Evolutionary conservation across 116 monocot genomes (phyloP), one percentile per base, ranked within the genome.

Genomic region (Trichopus zeylanicus): DNA sequence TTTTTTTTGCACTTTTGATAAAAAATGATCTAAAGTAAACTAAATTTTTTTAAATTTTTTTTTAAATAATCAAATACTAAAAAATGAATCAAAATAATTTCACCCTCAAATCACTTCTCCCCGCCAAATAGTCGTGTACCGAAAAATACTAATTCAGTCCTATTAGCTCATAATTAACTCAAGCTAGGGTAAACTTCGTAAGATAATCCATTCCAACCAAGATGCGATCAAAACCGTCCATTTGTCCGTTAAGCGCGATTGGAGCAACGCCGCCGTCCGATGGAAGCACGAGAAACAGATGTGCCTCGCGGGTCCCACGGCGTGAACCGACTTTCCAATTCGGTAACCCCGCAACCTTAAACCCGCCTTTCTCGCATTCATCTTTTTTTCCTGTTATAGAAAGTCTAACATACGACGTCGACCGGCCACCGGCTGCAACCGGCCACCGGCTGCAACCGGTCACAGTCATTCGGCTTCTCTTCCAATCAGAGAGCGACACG

Each of bases 321-420:
- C 19, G 3, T 5, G 21, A 49, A n/a, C 46, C 19, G 8, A 20
- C 19, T 49, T 49, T 22, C 49, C 49, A 8, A 21, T 49, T 7
- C 49, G 49, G 49, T 49, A 49, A 49, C 49, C 21, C 22, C 22
- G 19, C 24, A 49, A 22, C 49, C 49, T 49, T 49, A 49, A 49
- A 49, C 49, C 49, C 19, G 22, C 49, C 22, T 20, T 49, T 49
- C 49, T 49, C 49, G 49, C 22, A 20, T 49, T 22, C 49, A 22
- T 22, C 49, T 16, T 49, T 49, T 49, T 49, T 49, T 24, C 49
- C 49, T n/a, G 49, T 49, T 24, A 49, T 49, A 22, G 49, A 20
- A 49, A 49, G 4, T 2, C 49, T n/a, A 0, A 22, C 19, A 20
- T 22, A 49, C 19, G 49, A 49, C 23, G n/a, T n/a, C n/a, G n/a